Percentiles rank a stretch among this genome's conserved stretches.
phyloP scores from a whole-genome alignment of 345 rosid genomes.

The Litchi chinensis region DNA sequence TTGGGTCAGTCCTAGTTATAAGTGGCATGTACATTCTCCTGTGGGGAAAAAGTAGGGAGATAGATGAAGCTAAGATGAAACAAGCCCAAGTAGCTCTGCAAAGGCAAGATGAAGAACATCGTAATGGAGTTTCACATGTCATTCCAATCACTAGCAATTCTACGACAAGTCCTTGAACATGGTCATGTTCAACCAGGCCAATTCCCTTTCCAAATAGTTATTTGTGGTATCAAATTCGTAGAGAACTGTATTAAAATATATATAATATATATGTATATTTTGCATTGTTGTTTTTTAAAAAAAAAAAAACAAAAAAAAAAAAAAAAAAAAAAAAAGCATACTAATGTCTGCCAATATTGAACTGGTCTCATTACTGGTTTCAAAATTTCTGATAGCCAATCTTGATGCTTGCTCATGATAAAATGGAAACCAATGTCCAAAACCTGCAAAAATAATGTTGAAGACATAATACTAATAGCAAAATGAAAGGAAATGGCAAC shows the following conservation, averaged over 20 bases:
- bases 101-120: slow-evolving; percentile 18
- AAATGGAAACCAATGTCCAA: no score
- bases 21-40: slow-evolving; percentile 70
- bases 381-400: no score
- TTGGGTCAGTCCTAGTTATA: slow-evolving; percentile 67
- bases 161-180: neutral
- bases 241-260: neutral
- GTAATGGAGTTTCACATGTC: slow-evolving; percentile 17
- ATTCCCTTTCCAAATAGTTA: neutral
- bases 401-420: no score
- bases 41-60: slow-evolving; percentile 79
- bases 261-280: no score
- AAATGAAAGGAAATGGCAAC: no score
- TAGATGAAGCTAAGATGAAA: slow-evolving; percentile 35
- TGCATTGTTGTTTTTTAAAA: no score
- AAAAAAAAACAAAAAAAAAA: no score
- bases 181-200: neutral
- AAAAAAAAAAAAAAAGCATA: no score
- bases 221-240: neutral
- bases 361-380: no score
- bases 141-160: slow-evolving; percentile 8
- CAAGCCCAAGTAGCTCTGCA: slow-evolving; percentile 38
- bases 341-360: neutral
- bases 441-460: no score
- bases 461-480: no score